These are phyloP conservation scores for Quercus rubra DNA, from an alignment of 306 rosid species.

Conservation along the genomic window DNA sequence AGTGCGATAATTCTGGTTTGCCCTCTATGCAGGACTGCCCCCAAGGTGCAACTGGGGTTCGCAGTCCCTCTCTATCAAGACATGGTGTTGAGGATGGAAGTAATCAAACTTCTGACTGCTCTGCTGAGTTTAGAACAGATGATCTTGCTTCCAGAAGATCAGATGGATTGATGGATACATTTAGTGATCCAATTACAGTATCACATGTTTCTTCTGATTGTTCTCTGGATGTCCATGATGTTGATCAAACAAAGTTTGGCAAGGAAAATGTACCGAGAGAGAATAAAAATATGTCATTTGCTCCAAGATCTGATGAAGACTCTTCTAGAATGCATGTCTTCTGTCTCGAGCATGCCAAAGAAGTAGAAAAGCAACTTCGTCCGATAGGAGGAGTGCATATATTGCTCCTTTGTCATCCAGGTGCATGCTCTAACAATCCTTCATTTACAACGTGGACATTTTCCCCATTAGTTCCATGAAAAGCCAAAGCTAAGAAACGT, in stretches of 20 bases:
- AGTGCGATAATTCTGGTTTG: slow-evolving; percentile 31
- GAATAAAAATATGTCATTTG: slow-evolving; percentile 38
- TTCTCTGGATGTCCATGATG: slow-evolving; percentile 43
- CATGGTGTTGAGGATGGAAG: slow-evolving; percentile 31
- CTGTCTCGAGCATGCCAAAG: slow-evolving; percentile 95
- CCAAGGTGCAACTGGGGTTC: slow-evolving; percentile 25
- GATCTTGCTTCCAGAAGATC: slow-evolving; percentile 34
- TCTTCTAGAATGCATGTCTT: slow-evolving; percentile 93
- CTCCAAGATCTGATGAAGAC: slow-evolving; percentile 63
- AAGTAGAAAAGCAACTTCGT: slow-evolving; percentile 84
- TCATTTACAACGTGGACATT: neutral
- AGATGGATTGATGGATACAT: slow-evolving; percentile 30
- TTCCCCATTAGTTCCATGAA: neutral
- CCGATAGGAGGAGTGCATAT: slow-evolving; percentile 86
- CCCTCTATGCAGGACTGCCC: slow-evolving; percentile 38
- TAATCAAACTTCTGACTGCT: slow-evolving; percentile 29
- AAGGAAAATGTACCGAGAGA: slow-evolving; percentile 31
- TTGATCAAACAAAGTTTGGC: slow-evolving; percentile 45
- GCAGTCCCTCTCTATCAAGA: slow-evolving; percentile 18
- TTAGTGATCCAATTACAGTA: slow-evolving; percentile 34
- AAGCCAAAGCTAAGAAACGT: neutral
- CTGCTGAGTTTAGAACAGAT: slow-evolving; percentile 41
- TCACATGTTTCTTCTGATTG: slow-evolving; percentile 25
- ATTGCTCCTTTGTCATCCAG: slow-evolving; percentile 94
- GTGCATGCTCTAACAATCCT: slow-evolving; percentile 39